Conservation (phyloP, 257 asterid genomes). For the Mentha longifolia region DNA sequence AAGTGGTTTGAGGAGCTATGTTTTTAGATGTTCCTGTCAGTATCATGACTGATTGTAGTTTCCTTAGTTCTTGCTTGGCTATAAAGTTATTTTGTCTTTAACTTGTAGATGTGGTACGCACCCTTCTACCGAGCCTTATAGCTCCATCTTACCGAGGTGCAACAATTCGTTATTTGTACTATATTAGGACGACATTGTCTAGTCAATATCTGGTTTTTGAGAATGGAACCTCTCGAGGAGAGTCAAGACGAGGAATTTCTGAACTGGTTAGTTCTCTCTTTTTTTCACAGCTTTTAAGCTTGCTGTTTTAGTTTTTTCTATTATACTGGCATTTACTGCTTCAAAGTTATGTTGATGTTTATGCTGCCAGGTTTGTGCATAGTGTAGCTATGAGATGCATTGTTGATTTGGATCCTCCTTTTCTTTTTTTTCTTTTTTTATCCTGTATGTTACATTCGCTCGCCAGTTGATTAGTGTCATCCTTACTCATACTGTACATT, state of each 20-base stretch:
- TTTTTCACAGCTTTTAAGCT: too few relatives aligned
- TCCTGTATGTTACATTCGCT: constrained; percentile 17
- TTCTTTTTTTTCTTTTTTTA: not conserved
- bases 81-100: constrained; percentile 19
- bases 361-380: constrained; percentile 1
- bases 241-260: constrained; percentile 34
- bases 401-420: not conserved
- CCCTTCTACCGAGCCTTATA: constrained; percentile 40
- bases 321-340: not conserved
- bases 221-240: constrained; percentile 36
- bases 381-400: not conserved
- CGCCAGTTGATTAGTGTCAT: not conserved
- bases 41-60: constrained; percentile 9
- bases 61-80: constrained; percentile 9
- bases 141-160: constrained; percentile 45
- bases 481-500: constrained; percentile 17
- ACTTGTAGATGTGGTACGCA: constrained; percentile 36
- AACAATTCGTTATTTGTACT: constrained; percentile 42
- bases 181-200: constrained; percentile 36
- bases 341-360: not conserved
- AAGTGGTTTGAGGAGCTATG: constrained; percentile 18
- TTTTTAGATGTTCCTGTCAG: not conserved
- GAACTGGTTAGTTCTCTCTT: constrained; percentile 41
- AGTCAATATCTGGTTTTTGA: constrained; percentile 34
- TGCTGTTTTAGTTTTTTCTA: constrained; percentile 10